Evolutionary conservation across 768 basidiomycete genomes (phyloP).

Genomic region (Coprinellus aureogranulatus): DNA sequence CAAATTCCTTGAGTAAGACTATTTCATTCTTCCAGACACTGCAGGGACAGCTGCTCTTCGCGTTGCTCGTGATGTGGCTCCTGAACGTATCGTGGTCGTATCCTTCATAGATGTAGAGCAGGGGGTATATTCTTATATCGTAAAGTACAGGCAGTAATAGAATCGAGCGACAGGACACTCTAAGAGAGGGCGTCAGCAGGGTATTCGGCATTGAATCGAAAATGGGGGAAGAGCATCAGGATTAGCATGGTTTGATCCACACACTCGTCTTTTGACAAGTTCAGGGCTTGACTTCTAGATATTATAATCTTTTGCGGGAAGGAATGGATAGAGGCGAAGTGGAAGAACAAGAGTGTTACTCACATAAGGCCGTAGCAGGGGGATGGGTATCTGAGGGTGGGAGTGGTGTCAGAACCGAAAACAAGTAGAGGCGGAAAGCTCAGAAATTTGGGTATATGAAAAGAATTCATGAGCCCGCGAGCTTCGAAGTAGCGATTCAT

Average conservation of each 20-base stretch:
- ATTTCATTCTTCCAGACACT: conserved; percentile 25
- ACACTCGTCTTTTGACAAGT: conserved; percentile 65
- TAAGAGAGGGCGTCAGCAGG: too few relatives aligned
- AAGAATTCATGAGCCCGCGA: conserved; percentile 59
- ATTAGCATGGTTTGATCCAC: conserved; percentile 89
- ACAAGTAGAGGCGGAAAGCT: conserved; percentile 34
- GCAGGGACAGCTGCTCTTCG: conserved; percentile 34
- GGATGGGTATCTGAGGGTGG: neutral
- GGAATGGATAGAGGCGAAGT: conserved; percentile 9
- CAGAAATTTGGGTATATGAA: conserved; percentile 93
- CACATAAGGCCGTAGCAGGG: neutral
- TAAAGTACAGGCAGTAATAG: neutral
- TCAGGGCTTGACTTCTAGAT: conserved; percentile 93
- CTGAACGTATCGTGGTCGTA: conserved; percentile 48
- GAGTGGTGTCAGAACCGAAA: neutral
- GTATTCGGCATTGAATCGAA: too few relatives aligned
- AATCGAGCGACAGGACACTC: neutral
- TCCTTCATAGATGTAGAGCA: conserved; percentile 4
- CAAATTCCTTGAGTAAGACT: conserved; percentile 18
- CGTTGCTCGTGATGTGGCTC: conserved; percentile 51
- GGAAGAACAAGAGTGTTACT: conserved; percentile 26
- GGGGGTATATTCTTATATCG: neutral
- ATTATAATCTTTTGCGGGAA: conserved; percentile 49
- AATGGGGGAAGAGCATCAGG: conserved; percentile 48
- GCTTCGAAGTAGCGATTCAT: conserved; percentile 91